Percentiles rank a stretch among this genome's conserved stretches.
These are phyloP conservation scores for Pichia sp. DNA, from an alignment of 1,139 yeast genomes.

Conservation along the genomic window DNA sequence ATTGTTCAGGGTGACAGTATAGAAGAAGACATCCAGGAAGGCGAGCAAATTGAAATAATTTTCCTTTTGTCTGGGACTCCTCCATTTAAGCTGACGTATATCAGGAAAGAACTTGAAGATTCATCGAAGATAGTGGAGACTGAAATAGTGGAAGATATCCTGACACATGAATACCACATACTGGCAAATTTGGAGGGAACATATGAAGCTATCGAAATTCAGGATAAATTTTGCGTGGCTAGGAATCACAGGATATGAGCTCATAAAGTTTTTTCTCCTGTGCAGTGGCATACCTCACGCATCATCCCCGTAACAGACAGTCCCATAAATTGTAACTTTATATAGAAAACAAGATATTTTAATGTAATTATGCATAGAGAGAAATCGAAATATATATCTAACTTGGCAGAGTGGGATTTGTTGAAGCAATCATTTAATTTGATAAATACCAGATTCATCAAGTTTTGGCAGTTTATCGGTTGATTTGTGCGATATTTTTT, in stretches of 20 bases:
- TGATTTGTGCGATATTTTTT: neutral
- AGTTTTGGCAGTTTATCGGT: neutral
- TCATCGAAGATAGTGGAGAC: constrained; percentile 63
- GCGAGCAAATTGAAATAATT: constrained; percentile 71
- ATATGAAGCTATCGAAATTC: constrained; percentile 83
- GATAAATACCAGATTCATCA: constrained; percentile 6
- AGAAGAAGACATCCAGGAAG: constrained; percentile 82
- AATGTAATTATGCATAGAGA: neutral
- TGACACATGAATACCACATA: constrained; percentile 63
- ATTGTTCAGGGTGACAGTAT: constrained; percentile 71
- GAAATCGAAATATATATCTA: neutral
- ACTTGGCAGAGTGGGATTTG: neutral
- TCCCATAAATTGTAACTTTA: neutral
- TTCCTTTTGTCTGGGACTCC: constrained; percentile 69
- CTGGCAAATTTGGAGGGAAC: constrained; percentile 86
- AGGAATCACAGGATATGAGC: constrained; percentile 28
- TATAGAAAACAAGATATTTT: neutral
- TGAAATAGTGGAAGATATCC: constrained; percentile 66
- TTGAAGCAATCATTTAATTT: neutral
- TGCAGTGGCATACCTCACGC: too few species aligned
- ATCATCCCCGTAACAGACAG: neutral
- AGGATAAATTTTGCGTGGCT: constrained; percentile 75
- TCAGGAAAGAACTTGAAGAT: constrained; percentile 39
- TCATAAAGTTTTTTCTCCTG: too few species aligned
- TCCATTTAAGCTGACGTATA: constrained; percentile 60